phyloP scores from a whole-genome alignment of 2,329 filamentous ascomycete species.

The Neoarthrinium moseri region DNA sequence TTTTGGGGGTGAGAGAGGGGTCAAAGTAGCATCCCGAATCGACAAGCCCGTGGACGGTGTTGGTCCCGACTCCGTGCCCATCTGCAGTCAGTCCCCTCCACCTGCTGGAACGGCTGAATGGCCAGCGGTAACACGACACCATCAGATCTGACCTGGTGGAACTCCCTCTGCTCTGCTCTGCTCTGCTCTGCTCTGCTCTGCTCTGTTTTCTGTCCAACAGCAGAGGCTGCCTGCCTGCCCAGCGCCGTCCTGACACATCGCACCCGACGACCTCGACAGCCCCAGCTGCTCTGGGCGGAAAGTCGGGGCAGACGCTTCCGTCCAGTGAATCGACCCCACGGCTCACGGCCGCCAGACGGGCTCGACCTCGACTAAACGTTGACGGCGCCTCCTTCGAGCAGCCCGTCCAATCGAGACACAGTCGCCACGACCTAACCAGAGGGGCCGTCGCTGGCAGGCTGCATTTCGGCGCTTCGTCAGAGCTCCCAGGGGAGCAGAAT shows the following conservation, averaged over 20 bases:
- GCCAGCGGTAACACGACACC: no score
- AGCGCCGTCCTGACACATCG: not conserved
- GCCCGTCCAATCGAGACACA: slow-evolving; percentile 8
- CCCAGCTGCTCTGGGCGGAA: not conserved
- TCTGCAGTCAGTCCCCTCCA: not conserved
- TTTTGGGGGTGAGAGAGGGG: not conserved
- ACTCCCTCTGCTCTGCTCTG: not conserved
- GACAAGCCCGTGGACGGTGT: not conserved
- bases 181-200: not conserved
- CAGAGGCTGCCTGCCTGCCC: not conserved
- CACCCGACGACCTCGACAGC: not conserved
- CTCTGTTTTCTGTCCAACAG: not conserved
- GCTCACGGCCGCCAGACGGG: not conserved
- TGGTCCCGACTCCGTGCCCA: no score
- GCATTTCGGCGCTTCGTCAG: no score
- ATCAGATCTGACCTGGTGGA: no score
- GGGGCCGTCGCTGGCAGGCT: no score
- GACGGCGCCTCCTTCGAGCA: slow-evolving; percentile 6
- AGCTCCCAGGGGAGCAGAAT: not conserved
- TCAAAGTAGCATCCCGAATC: not conserved
- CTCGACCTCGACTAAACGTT: slow-evolving; percentile 7
- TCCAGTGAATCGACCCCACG: slow-evolving; percentile 3
- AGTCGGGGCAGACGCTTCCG: not conserved
- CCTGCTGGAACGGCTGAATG: not conserved
- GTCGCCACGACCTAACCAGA: slow-evolving; percentile 6